phyloP scores from a whole-genome alignment of 768 basidiomycete genomes.

The Filobasidium floriforme region DNA sequence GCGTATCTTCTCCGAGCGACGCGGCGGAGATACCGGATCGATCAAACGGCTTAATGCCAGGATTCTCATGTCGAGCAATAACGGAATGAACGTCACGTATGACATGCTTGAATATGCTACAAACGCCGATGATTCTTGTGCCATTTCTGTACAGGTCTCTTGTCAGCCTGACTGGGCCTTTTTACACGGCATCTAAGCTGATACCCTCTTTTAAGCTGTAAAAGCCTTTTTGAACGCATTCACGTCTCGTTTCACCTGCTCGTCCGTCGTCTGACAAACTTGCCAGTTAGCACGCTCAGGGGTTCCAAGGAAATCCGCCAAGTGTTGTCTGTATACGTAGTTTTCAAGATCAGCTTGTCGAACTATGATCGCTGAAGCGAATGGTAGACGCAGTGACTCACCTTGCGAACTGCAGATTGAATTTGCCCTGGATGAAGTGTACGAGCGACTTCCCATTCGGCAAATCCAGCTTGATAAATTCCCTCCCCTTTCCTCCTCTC shows the following conservation, averaged over 20 bases:
- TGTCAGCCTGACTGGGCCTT: too few species aligned
- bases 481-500: constrained; percentile 47
- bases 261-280: constrained; percentile 69
- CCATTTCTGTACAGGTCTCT: too few species aligned
- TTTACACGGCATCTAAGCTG: too few species aligned
- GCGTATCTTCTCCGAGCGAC: too few species aligned
- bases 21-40: too few species aligned
- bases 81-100: too few species aligned
- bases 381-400: constrained; percentile 48
- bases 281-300: constrained; percentile 88
- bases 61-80: too few species aligned
- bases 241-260: constrained; percentile 76
- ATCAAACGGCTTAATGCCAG: too few species aligned
- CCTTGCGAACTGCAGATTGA: constrained; percentile 91
- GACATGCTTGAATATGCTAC: too few species aligned
- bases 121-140: too few species aligned
- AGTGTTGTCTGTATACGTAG: constrained; percentile 57
- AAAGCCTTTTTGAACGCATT: constrained; percentile 78
- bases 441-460: constrained; percentile 79
- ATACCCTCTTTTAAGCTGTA: too few species aligned
- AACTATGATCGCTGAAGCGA: background rate
- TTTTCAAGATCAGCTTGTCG: background rate
- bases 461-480: constrained; percentile 86
- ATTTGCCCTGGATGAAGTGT: constrained; percentile 71
- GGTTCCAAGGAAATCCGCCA: constrained; percentile 66